A percentile compares a stretch with the other conserved stretches of the same genome.
Evolutionary conservation across 2,329 filamentous ascomycete genomes (phyloP).

Genomic region (Colletotrichum sublineola): DNA sequence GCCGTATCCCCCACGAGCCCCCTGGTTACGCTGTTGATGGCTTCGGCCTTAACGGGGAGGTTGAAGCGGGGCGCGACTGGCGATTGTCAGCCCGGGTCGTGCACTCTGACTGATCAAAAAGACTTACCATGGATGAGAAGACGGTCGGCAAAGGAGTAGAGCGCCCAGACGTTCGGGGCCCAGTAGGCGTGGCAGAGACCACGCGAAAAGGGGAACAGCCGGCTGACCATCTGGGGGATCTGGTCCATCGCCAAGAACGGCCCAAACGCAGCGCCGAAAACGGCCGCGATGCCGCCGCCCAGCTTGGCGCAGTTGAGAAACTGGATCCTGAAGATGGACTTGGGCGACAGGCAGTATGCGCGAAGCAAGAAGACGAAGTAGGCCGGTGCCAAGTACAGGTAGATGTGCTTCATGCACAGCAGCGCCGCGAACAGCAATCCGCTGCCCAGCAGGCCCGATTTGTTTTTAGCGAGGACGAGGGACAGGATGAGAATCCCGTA

Average conservation of each 20-base stretch:
- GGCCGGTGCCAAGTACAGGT: slow-evolving; percentile 94
- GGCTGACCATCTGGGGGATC: slow-evolving; percentile 83
- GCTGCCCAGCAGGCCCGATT: slow-evolving; percentile 80
- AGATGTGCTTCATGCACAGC: slow-evolving; percentile 97
- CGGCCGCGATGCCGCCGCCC: slow-evolving; percentile 75
- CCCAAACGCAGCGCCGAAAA: slow-evolving; percentile 87
- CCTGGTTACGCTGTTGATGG: slow-evolving; percentile 89
- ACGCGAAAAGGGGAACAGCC: slow-evolving; percentile 93
- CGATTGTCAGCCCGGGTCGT: slow-evolving; percentile 49
- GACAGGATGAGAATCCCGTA: slow-evolving; percentile 93
- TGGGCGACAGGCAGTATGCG: slow-evolving; percentile 85
- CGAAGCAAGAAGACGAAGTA: slow-evolving; percentile 96
- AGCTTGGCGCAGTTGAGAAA: slow-evolving; percentile 88
- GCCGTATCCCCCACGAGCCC: slow-evolving; percentile 93
- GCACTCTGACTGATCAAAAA: neutral
- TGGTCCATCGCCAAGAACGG: slow-evolving; percentile 88
- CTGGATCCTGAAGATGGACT: slow-evolving; percentile 80
- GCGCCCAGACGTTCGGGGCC: slow-evolving; percentile 97
- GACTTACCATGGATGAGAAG: slow-evolving; percentile 82
- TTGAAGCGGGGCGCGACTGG: slow-evolving; percentile 86
- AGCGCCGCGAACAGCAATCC: slow-evolving; percentile 87
- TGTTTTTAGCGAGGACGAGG: slow-evolving; percentile 82
- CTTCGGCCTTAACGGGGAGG: slow-evolving; percentile 78
- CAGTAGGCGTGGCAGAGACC: slow-evolving; percentile 98
- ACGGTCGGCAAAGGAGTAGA: slow-evolving; percentile 93